Conservation (phyloP, 1,284 basidiomycete genomes). For the Trichosporon coremiiforme region DNA sequence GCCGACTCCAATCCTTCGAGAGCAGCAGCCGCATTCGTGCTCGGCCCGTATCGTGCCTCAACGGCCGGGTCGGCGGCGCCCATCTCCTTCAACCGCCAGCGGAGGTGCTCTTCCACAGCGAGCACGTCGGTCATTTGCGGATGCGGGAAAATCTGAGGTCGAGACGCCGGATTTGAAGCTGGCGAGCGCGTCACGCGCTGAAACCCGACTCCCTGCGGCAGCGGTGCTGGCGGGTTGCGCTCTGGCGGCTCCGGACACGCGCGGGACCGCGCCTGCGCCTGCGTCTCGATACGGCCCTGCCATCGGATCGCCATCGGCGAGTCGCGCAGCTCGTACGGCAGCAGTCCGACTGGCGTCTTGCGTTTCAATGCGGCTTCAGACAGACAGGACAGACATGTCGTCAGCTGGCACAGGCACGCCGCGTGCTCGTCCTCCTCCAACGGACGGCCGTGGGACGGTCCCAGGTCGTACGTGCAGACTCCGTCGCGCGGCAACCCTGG, state of each 20-base stretch:
- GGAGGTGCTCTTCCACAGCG: conserved; percentile 55
- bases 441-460: conserved; percentile 30
- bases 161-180: conserved; percentile 18
- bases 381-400: conserved; percentile 46
- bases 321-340: conserved; percentile 41
- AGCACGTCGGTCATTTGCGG: conserved; percentile 57
- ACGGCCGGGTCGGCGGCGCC: conserved; percentile 52
- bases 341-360: conserved; percentile 41
- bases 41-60: conserved; percentile 50
- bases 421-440: conserved; percentile 44
- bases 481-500: conserved; percentile 31
- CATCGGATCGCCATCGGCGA: conserved; percentile 39
- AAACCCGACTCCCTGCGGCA: conserved; percentile 49
- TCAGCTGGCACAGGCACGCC: conserved; percentile 49
- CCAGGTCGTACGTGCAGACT: conserved; percentile 33
- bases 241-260: conserved; percentile 24
- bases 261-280: conserved; percentile 38
- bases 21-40: conserved; percentile 43
- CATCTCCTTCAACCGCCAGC: conserved; percentile 56
- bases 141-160: conserved; percentile 48
- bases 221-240: conserved; percentile 18
- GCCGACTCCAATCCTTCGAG: conserved; percentile 46
- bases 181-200: conserved; percentile 39
- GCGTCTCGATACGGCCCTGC: conserved; percentile 44
- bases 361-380: conserved; percentile 37